Evolutionary conservation across 768 basidiomycete genomes (phyloP).

Genomic region (Crucibulum laeve): DNA sequence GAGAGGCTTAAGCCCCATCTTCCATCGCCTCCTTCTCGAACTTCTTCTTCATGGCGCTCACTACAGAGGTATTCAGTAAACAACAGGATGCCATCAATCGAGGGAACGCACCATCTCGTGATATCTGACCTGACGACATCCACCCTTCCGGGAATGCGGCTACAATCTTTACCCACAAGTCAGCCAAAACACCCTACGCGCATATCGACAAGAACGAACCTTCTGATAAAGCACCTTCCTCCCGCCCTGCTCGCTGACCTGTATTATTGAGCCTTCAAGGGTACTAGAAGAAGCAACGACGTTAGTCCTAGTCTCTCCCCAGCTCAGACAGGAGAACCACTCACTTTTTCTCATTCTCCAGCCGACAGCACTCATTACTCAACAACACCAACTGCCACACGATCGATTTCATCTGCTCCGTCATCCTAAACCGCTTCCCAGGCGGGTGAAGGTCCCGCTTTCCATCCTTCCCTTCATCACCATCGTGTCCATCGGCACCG

Average conservation of each 20-base stretch:
- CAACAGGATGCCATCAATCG: not conserved
- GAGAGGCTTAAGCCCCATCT: conserved; percentile 40
- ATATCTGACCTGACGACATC: conserved; percentile 84
- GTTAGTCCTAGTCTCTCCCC: conserved; percentile 1
- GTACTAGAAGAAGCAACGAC: conserved; percentile 19
- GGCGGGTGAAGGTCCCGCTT: conserved; percentile 54
- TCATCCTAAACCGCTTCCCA: conserved; percentile 71
- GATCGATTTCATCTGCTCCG: conserved; percentile 73
- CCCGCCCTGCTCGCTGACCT: conserved; percentile 77
- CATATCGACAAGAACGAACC: conserved; percentile 28
- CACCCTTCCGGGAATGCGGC: conserved; percentile 79
- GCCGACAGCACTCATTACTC: conserved; percentile 77
- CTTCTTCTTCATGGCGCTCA: conserved; percentile 84
- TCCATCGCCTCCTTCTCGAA: conserved; percentile 71
- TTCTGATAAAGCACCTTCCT: conserved; percentile 81
- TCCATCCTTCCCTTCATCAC: conserved; percentile 5
- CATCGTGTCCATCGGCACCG: conserved; percentile 4
- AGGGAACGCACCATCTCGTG: conserved; percentile 65
- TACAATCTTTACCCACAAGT: conserved; percentile 47
- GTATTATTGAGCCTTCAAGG: conserved; percentile 65
- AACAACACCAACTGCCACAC: conserved; percentile 80
- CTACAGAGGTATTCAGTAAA: conserved; percentile 25
- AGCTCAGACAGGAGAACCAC: conserved; percentile 12
- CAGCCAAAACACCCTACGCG: not conserved
- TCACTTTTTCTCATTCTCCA: conserved; percentile 45